Evolutionary conservation across 345 rosid species (phyloP).

Genomic region (Eutrema yunnanense): DNA sequence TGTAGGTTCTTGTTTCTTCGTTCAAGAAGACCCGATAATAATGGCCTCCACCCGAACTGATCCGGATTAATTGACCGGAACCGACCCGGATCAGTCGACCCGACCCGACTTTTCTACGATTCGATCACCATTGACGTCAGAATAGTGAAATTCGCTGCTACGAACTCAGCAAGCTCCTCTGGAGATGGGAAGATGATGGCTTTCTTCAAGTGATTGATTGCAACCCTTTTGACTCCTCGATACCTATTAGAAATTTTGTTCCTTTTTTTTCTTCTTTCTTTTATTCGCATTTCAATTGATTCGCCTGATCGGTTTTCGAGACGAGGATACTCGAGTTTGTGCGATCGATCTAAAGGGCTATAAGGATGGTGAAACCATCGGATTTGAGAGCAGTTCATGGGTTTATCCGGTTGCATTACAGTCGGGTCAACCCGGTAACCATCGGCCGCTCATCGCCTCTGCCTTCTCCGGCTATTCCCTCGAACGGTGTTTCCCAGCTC

Average conservation of each 20-base stretch:
- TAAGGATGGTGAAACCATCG: conserved; percentile 44
- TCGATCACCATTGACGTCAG: conserved; percentile 11
- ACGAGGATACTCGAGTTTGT: not conserved
- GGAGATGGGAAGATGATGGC: conserved; percentile 5
- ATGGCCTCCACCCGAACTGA: not conserved
- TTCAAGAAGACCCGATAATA: conserved; percentile 24
- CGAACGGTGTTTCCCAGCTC: conserved; percentile 21
- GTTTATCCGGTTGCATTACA: conserved; percentile 38
- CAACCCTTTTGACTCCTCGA: not conserved
- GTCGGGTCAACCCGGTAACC: conserved; percentile 28
- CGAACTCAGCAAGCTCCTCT: not conserved
- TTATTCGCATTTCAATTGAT: not conserved
- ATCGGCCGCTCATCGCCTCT: conserved; percentile 18
- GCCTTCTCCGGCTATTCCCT: conserved; percentile 18
- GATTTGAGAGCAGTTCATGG: conserved; percentile 32
- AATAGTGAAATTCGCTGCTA: not conserved
- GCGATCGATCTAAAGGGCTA: conserved; percentile 4
- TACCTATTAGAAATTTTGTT: not conserved
- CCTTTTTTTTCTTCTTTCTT: not conserved
- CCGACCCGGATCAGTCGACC: not conserved
- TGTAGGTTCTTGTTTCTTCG: conserved; percentile 8
- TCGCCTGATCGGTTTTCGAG: not conserved
- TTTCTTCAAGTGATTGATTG: not conserved
- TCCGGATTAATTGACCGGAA: not conserved
- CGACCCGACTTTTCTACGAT: not conserved